Percentiles rank a stretch among this genome's conserved stretches.
phyloP scores from a whole-genome alignment of 805 yeast genomes.

The Wickerhamomyces hampshirensis region DNA sequence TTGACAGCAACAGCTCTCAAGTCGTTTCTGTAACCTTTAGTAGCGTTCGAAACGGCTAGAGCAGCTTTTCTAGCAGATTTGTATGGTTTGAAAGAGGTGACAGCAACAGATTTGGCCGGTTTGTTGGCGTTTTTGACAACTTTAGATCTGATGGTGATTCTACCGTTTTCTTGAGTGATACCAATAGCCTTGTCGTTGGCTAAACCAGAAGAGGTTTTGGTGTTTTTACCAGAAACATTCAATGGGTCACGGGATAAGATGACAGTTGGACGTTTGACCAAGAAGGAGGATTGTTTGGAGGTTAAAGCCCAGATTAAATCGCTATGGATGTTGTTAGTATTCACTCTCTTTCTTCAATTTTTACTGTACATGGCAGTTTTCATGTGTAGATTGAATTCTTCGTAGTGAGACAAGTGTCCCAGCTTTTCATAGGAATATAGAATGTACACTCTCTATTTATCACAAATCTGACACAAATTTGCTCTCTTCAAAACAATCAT shows the following conservation, averaged over 20 bases:
- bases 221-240: constrained; percentile 42
- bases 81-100: constrained; percentile 36
- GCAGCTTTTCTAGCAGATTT: constrained; percentile 39
- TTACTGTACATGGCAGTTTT: neutral
- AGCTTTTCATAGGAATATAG: too few species aligned
- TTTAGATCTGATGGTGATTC: constrained; percentile 39
- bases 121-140: constrained; percentile 40
- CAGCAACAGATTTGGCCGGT: constrained; percentile 37
- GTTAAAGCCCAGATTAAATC: constrained; percentile 50
- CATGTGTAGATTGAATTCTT: neutral
- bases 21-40: constrained; percentile 45
- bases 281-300: constrained; percentile 41
- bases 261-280: constrained; percentile 42
- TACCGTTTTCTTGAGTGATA: constrained; percentile 34
- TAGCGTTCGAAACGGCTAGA: constrained; percentile 39
- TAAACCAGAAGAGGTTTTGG: constrained; percentile 43
- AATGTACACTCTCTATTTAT: too few species aligned
- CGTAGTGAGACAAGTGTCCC: too few species aligned
- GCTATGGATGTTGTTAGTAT: constrained; percentile 25
- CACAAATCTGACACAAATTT: too few species aligned
- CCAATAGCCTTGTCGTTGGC: constrained; percentile 47
- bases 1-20: constrained; percentile 43
- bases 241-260: constrained; percentile 46
- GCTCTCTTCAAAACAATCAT: too few species aligned
- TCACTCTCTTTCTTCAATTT: neutral